A percentile compares a stretch with the other conserved stretches of the same genome.
These are phyloP conservation scores for Picochlorum costavermella DNA, from an alignment of 139 green algal species.

Conservation along the genomic window DNA sequence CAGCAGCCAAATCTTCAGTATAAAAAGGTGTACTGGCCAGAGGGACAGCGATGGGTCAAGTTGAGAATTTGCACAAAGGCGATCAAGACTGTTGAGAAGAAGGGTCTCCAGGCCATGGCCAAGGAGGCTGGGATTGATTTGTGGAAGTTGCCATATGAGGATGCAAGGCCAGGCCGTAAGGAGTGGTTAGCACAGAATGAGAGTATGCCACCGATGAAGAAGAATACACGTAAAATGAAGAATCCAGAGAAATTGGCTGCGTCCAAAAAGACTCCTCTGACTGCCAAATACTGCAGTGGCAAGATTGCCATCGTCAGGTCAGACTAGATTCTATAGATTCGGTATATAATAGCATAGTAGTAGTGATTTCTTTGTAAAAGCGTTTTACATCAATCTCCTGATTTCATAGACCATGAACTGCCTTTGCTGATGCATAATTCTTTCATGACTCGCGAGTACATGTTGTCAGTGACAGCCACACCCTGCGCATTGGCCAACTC, in stretches of 20 bases:
- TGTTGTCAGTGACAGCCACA: constrained; percentile 14
- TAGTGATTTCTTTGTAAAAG: not conserved
- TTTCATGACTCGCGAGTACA: constrained; percentile 37
- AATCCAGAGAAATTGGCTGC: constrained; percentile 80
- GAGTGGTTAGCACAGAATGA: constrained; percentile 36
- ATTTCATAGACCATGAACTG: constrained; percentile 33
- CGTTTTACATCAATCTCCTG: not conserved
- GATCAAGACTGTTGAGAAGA: constrained; percentile 78
- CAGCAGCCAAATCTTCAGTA: constrained; percentile 91
- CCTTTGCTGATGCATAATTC: constrained; percentile 31
- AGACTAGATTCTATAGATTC: not conserved
- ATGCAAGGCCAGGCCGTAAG: constrained; percentile 46
- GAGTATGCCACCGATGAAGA: constrained; percentile 25
- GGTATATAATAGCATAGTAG: constrained; percentile 3
- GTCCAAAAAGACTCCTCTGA: constrained; percentile 51
- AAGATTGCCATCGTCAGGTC: constrained; percentile 28
- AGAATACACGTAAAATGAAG: constrained; percentile 69
- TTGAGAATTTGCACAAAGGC: constrained; percentile 68
- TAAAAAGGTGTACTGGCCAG: constrained; percentile 55
- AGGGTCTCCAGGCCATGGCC: constrained; percentile 83
- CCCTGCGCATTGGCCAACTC: constrained; percentile 26
- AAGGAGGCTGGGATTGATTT: constrained; percentile 82
- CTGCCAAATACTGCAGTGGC: constrained; percentile 37
- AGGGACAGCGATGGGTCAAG: constrained; percentile 61
- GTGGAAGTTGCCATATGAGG: constrained; percentile 71